Percentiles rank a stretch among this genome's conserved stretches.
phyloP scores from a whole-genome alignment of 805 yeast species.

The Groenewaldozyma salmanticensis region DNA sequence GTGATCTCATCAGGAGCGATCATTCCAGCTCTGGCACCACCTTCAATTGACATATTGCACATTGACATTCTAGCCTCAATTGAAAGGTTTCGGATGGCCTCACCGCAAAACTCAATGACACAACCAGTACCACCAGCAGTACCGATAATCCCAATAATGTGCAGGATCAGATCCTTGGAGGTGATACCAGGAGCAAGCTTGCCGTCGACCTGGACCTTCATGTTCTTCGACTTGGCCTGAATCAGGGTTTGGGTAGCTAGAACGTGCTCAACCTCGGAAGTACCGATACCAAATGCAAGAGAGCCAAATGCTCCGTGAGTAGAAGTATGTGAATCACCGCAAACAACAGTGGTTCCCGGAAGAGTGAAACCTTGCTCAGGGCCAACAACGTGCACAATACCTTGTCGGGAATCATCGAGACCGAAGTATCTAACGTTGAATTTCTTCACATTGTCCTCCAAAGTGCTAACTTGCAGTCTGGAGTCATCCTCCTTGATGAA shows the following conservation, averaged over 20 bases:
- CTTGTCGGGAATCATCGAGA: slow-evolving; percentile 90
- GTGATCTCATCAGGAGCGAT: slow-evolving; percentile 90
- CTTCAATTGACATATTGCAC: slow-evolving; percentile 98
- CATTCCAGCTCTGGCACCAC: slow-evolving; percentile 99
- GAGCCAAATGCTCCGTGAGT: slow-evolving; percentile 99
- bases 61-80: slow-evolving; percentile 99
- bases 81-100: slow-evolving; percentile 78
- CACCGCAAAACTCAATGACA: slow-evolving; percentile 95
- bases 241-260: slow-evolving; percentile 90
- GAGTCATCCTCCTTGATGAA: slow-evolving; percentile 90
- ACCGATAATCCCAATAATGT: slow-evolving; percentile 93
- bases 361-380: slow-evolving; percentile 98
- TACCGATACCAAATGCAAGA: slow-evolving; percentile 97
- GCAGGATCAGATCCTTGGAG: slow-evolving; percentile 89
- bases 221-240: slow-evolving; percentile 91
- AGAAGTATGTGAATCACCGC: slow-evolving; percentile 98
- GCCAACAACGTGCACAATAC: slow-evolving; percentile 97
- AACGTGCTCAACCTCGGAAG: slow-evolving; percentile 98
- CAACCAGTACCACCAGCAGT: slow-evolving; percentile 99
- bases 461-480: slow-evolving; percentile 80
- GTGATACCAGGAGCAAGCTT: slow-evolving; percentile 82
- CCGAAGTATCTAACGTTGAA: slow-evolving; percentile 91
- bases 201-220: slow-evolving; percentile 83
- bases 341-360: slow-evolving; percentile 97
- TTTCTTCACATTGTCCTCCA: slow-evolving; percentile 85